Percentiles rank a stretch among this genome's conserved stretches.
These are phyloP conservation scores for Ophiognomonia clavigignenti-juglandacearum DNA, from an alignment of 2,329 filamentous ascomycete species.

Conservation along the genomic window DNA sequence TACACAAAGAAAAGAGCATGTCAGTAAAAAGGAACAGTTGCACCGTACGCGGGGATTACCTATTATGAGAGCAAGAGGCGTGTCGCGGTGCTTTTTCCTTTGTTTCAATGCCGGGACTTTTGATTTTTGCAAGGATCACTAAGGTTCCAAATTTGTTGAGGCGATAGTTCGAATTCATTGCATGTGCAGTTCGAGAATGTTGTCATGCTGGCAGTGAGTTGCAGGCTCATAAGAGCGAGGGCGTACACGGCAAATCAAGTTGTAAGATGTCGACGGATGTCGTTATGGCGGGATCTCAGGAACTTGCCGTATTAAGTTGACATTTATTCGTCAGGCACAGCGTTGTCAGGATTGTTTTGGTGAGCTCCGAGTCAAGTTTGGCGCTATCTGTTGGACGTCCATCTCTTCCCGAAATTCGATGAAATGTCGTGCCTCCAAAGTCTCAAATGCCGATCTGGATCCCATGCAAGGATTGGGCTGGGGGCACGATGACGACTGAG, in stretches of 20 bases:
- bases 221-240: slow-evolving; percentile 5
- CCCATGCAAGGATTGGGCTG: slow-evolving; percentile 12
- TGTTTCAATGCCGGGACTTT: background rate
- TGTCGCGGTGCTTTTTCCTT: background rate
- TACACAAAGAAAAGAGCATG: slow-evolving; percentile 3
- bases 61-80: background rate
- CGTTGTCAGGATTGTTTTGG: slow-evolving; percentile 18
- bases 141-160: background rate
- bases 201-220: slow-evolving; percentile 11
- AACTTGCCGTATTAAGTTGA: slow-evolving; percentile 14
- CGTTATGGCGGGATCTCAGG: slow-evolving; percentile 12
- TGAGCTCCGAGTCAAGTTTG: slow-evolving; percentile 18
- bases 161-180: background rate
- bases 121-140: slow-evolving; percentile 3
- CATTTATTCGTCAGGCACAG: slow-evolving; percentile 17
- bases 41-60: slow-evolving; percentile 4
- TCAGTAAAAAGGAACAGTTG: slow-evolving; percentile 5
- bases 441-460: slow-evolving; percentile 13
- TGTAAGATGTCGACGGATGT: slow-evolving; percentile 13
- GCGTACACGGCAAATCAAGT: slow-evolving; percentile 14
- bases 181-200: background rate
- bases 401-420: slow-evolving; percentile 12
- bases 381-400: slow-evolving; percentile 18
- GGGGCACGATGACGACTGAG: slow-evolving; percentile 8
- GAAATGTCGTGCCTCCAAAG: slow-evolving; percentile 11